phyloP scores from a whole-genome alignment of 73 alveolate species.

The Loxodes magnus region DNA sequence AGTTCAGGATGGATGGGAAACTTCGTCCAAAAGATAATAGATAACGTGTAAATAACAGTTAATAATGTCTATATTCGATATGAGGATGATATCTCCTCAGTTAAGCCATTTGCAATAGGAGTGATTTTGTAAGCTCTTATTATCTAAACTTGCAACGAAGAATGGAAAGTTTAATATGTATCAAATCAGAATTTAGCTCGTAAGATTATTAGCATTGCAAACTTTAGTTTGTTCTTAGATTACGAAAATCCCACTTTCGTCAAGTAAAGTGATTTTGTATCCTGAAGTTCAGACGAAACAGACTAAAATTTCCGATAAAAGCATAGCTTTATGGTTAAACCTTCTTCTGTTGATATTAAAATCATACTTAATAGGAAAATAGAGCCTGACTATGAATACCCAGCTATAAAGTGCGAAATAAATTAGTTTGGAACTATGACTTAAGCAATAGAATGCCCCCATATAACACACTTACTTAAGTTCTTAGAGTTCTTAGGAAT shows the following conservation, averaged over 20 bases:
- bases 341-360: slow-evolving; percentile 6
- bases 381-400: background rate
- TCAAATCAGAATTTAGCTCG: slow-evolving; percentile 19
- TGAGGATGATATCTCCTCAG: slow-evolving; percentile 29
- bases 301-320: slow-evolving; percentile 4
- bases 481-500: slow-evolving; percentile 22
- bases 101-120: slow-evolving; percentile 33
- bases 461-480: slow-evolving; percentile 19
- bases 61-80: slow-evolving; percentile 27
- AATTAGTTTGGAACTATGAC: background rate
- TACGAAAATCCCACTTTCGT: slow-evolving; percentile 3
- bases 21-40: slow-evolving; percentile 26
- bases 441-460: slow-evolving; percentile 15
- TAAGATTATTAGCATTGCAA: slow-evolving; percentile 11
- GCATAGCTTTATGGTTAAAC: slow-evolving; percentile 18
- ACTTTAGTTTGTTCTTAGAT: slow-evolving; percentile 16
- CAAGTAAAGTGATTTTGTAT: slow-evolving; percentile 7
- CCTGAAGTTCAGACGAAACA: background rate
- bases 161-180: slow-evolving; percentile 28
- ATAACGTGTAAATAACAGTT: slow-evolving; percentile 26
- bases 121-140: slow-evolving; percentile 10
- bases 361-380: slow-evolving; percentile 15
- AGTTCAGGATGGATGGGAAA: slow-evolving; percentile 44
- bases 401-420: background rate
- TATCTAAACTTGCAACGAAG: slow-evolving; percentile 25